Percentiles rank a stretch among this genome's conserved stretches.
These are phyloP conservation scores for Microdochium nivale DNA, from an alignment of 2,329 filamentous ascomycete species.

Conservation along the genomic window DNA sequence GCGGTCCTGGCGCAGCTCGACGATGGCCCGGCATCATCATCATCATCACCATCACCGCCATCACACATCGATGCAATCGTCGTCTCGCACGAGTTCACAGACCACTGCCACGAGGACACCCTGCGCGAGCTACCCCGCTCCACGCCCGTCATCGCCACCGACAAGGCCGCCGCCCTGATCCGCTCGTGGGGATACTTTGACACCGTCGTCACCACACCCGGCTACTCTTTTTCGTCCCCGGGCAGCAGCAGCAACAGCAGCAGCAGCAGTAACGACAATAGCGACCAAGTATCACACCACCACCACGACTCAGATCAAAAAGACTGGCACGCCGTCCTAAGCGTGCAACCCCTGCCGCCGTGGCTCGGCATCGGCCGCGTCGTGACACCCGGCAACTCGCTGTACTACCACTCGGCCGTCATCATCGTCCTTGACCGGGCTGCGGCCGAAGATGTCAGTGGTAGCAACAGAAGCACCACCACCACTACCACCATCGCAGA, in stretches of 20 bases:
- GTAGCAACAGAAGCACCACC: neutral
- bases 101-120: constrained; percentile 57
- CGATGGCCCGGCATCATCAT: constrained; percentile 8
- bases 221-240: constrained; percentile 21
- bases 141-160: constrained; percentile 51
- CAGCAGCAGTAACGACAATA: too few species aligned
- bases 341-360: constrained; percentile 32
- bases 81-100: constrained; percentile 59
- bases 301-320: too few species aligned
- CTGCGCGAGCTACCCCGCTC: constrained; percentile 41
- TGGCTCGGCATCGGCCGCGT: constrained; percentile 56
- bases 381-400: constrained; percentile 40
- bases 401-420: constrained; percentile 55
- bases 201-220: constrained; percentile 38
- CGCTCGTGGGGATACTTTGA: constrained; percentile 51
- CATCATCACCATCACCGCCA: constrained; percentile 10
- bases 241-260: neutral
- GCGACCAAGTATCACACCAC: too few species aligned
- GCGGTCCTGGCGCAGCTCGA: constrained; percentile 41
- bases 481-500: constrained; percentile 25
- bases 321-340: constrained; percentile 15
- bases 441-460: neutral
- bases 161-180: constrained; percentile 48
- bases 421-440: constrained; percentile 41
- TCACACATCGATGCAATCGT: constrained; percentile 48